Base-by-base conservation (phyloP, 805 yeast species). In the Candida boidinii region DNA sequence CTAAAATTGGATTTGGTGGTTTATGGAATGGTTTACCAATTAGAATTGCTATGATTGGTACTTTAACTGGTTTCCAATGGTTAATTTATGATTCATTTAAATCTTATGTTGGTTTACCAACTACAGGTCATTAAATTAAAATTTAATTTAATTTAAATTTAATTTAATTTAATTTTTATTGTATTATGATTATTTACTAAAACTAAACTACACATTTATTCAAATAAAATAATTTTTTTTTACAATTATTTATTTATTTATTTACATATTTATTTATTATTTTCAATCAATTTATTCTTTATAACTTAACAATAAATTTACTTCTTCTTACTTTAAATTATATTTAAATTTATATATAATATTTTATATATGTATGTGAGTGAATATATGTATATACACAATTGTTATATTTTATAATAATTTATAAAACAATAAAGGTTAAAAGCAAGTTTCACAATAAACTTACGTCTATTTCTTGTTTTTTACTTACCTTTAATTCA, bases 51-150 rank as follows among this genome's bases (percentile, higher is more conserved):
- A 90, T 92, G 98, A 76, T 92, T 57, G 97, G 97, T 67, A 90
- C 97, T 7, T 71, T 90, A 58, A 92, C 97, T 18, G 96, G 96
- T 41, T 74, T 82, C 71, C 98, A 90, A 67, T 90, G 97, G 97
- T 72, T 90, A 54, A 73, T 92, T 41, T 90, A 90, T 64, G 98
- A 92, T 60, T 82, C 95, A 7, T 90, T 90, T 71, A 90, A 90
- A 66, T 94, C 87, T n/a, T 74, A 75, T 47, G 76, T 86, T 38
- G 98, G 98, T 6, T 72, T 90, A 47, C 97, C 97, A 51, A 88
- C 97, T 24, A 82, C 95, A 18, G 97, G 97, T 45, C 42, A 39
- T 37, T 53, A 35, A 28, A 13, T 18, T 20, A 10, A n/a, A n/a
- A n/a, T n/a, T n/a, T n/a, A n/a, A n/a, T n/a, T 13, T n/a, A n/a